Evolutionary conservation across 805 yeast genomes (phyloP), one percentile per base, ranked within the genome.

Genomic region (Kregervanrija delftensis): DNA sequence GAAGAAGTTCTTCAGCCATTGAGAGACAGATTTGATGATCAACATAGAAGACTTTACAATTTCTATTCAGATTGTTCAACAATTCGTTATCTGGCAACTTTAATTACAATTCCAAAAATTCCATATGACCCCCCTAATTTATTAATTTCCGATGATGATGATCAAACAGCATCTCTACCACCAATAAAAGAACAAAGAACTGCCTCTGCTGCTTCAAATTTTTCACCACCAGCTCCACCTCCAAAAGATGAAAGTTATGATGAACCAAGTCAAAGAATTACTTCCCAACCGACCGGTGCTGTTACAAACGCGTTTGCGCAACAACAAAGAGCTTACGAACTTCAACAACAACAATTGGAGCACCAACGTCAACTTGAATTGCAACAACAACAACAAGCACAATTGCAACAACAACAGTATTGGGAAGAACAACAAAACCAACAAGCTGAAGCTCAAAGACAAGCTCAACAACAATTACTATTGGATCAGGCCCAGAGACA

Each of bases 51-150:
- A 42, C 66, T 91, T 42, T 79, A 80, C 58, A 91, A 86, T 54
- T 88, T 91, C 54, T 91, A 86, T 66, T 86, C 91, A 22, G 96
- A 90, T 56, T 88, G 96, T 60, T 83, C 91, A 6, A 78, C 91
- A 0, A 78, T 91, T 49, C 83, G 84, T 60, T 87, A 82, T 56
- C 72, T 90, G 57, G 79, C 95, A 2, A 77, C 90, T 33, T 73
- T 90, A 60, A 83, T 90, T 39, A 82, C 88, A 1, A 80, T 86
- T 51, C 96, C 96, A 30, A 75, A 79, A 51, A 68, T 83, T 46
- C 71, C 80, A 1, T 61, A 64, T 47, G 74, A 70, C 34, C 76
- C 88, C 5, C 91, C 91, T 8, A 74, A 76, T 46, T 68, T 84
- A 48, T 64, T 66, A 40, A 64, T 65, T 8, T 66, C 64, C 36